Evolutionary conservation across 495 filamentous ascomycete genomes (phyloP).

Genomic region (Margaritispora aquatica): DNA sequence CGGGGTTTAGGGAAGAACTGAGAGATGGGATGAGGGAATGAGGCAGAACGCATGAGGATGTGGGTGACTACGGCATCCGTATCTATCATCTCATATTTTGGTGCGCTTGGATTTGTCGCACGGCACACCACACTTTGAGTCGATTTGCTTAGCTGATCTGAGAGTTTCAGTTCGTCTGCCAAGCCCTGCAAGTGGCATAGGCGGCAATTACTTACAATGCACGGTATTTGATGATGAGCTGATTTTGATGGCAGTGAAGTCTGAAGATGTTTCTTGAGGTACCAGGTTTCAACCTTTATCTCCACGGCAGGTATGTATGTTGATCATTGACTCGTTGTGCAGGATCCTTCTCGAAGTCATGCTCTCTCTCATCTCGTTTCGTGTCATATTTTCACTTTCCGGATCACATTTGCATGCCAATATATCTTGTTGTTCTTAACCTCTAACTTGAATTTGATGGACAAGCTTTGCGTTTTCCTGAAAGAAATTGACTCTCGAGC

Average conservation of each 20-base stretch:
- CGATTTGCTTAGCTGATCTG: too few species aligned
- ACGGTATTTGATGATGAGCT: neutral
- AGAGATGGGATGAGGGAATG: neutral
- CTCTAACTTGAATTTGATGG: too few species aligned
- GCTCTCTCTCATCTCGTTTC: neutral
- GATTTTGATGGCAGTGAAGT: neutral
- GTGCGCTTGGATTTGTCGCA: conserved; percentile 1
- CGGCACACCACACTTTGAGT: neutral
- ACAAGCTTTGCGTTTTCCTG: too few species aligned
- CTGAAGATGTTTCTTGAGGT: too few species aligned
- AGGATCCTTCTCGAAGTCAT: neutral
- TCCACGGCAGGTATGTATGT: too few species aligned
- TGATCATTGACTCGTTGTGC: neutral
- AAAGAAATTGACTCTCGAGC: too few species aligned
- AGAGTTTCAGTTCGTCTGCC: neutral
- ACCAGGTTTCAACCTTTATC: too few species aligned
- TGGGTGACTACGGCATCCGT: conserved; percentile 2
- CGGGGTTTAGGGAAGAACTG: neutral
- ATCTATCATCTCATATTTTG: conserved; percentile 9
- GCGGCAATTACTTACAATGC: neutral
- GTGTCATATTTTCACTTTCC: neutral
- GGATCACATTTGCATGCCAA: too few species aligned
- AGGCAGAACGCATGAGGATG: conserved; percentile 1
- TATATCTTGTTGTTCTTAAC: too few species aligned
- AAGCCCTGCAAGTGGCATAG: neutral